Evolutionary conservation across 1,284 basidiomycete genomes (phyloP), one percentile per base, ranked within the genome.

Genomic region (Ustilago shanxiensis): DNA sequence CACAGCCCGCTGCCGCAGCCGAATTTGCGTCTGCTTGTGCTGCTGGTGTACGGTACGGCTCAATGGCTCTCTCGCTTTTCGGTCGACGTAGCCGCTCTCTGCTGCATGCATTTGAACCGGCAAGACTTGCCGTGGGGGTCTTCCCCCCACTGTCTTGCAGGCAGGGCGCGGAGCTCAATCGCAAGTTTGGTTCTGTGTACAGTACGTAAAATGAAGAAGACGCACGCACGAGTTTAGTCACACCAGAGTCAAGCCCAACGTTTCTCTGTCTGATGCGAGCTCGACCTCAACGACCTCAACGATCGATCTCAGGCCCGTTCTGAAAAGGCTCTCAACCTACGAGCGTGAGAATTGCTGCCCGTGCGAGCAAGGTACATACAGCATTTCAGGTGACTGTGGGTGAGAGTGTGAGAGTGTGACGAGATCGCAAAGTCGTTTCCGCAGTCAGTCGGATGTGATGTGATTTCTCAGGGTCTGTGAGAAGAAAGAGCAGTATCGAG

Each of bases 401-500:
- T 35, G 31, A 6, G 31, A 33, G 31, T 35, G 51, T 35, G 31
- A 6, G 31, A 33, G 31, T 35, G 31, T 35, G 51, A 44, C 22
- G 51, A 53, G 26, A 29, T 44, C 37, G 11, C 11, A 44, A 20
- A 20, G 37, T 16, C 37, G 18, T 16, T 39, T 39, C 14, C 37
- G 37, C 37, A 44, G 41, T 20, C 29, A 31, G 16, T 53, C 24
- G 24, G 51, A 53, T 53, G 51, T 53, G 51, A 53, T 53, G 51
- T 53, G 51, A 33, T 35, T 53, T 53, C 51, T 33, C 29, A 53
- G 51, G 51, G 18, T 53, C 51, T 50, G n/a, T 16, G 18, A 14
- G 14, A 11, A 39, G 41, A 6, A 41, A 41, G 37, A n/a, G 18
- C 37, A 16, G 37, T 16, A 39, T 16, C 37, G 14, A n/a, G n/a